Evolutionary conservation across 1,284 basidiomycete genomes (phyloP), one percentile per base, ranked within the genome.

Genomic region (Ustilago esculenta): DNA sequence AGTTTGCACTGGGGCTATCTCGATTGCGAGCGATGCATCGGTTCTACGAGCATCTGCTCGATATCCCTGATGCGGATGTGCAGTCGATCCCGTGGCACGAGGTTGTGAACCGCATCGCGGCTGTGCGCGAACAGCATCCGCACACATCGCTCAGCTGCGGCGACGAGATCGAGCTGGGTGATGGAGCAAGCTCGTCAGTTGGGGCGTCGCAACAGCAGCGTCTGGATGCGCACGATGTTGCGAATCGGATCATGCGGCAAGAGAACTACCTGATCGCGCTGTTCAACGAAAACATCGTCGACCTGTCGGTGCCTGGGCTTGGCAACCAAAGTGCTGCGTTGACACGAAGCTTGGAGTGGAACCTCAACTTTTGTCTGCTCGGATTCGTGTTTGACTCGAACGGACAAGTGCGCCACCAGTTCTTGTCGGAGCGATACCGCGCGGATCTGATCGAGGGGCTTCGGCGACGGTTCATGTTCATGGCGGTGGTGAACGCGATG

Each of bases 211-310:
- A 53, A 29, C 56, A 67, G 23, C 56, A 69, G 32, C 51, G 52
- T 9, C 39, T 79, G 11, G 95, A 99, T 77, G 96, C 95, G 0
- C 96, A 98, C 82, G 94, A 98, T 81, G 88, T 95, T 50, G 93
- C 93, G 5, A 95, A 94, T 80, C 90, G 96, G 42, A 96, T 99
- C 77, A 89, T 98, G 88, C 88, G 95, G 17, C 92, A 96, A 82
- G 94, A 98, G 82, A 99, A 99, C 83, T 99, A 97, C 82, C 86
- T 99, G 45, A 96, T 98, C 59, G 94, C 95, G 0, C 84, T 99
- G 14, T 97, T 98, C 84, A 98, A 98, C 85, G 97, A 97, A 79
- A 93, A 96, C 73, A 83, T 98, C 4, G 85, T 98, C 40, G 91
- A 98, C 82, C 86, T 98, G 12, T 88, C 89, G 6, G 87, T 86